phyloP scores from a whole-genome alignment of 2,329 filamentous ascomycete genomes.

The Aspergillus flavus region DNA sequence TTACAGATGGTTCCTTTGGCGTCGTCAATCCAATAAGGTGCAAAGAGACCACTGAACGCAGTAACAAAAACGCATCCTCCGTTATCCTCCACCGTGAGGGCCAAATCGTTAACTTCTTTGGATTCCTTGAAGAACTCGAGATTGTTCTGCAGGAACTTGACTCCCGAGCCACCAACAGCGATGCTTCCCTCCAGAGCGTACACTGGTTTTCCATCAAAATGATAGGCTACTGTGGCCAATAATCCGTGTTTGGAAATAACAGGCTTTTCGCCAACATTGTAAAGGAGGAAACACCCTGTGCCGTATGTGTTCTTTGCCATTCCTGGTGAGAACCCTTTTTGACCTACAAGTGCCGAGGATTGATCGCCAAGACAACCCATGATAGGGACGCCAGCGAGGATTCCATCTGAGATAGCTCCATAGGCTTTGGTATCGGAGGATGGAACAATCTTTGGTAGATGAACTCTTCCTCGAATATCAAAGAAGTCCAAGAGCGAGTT shows the following conservation, averaged over 20 bases:
- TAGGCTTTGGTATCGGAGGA: constrained; percentile 75
- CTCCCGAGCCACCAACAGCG: constrained; percentile 76
- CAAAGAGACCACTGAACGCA: constrained; percentile 87
- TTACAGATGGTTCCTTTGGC: constrained; percentile 83
- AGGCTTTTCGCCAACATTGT: constrained; percentile 82
- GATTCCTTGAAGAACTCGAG: constrained; percentile 63
- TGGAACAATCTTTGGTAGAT: constrained; percentile 76
- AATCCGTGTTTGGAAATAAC: constrained; percentile 83
- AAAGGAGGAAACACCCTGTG: constrained; percentile 84
- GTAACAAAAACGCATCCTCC: constrained; percentile 87
- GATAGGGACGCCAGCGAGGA: constrained; percentile 69
- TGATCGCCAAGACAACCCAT: constrained; percentile 84
- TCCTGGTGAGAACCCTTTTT: constrained; percentile 79
- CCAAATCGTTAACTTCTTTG: constrained; percentile 65
- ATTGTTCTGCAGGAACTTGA: constrained; percentile 73
- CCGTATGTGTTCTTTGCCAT: constrained; percentile 90
- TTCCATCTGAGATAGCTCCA: constrained; percentile 65
- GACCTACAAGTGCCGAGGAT: constrained; percentile 81
- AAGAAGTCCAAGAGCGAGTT: constrained; percentile 77
- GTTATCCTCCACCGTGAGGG: constrained; percentile 69
- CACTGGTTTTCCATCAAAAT: constrained; percentile 70
- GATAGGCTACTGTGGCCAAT: constrained; percentile 81
- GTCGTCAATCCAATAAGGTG: constrained; percentile 93
- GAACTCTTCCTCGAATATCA: constrained; percentile 71
- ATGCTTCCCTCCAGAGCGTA: constrained; percentile 86